Evolutionary conservation across 1,284 basidiomycete genomes (phyloP), one percentile per base, ranked within the genome.

Genomic region (Pholiota adiposa): DNA sequence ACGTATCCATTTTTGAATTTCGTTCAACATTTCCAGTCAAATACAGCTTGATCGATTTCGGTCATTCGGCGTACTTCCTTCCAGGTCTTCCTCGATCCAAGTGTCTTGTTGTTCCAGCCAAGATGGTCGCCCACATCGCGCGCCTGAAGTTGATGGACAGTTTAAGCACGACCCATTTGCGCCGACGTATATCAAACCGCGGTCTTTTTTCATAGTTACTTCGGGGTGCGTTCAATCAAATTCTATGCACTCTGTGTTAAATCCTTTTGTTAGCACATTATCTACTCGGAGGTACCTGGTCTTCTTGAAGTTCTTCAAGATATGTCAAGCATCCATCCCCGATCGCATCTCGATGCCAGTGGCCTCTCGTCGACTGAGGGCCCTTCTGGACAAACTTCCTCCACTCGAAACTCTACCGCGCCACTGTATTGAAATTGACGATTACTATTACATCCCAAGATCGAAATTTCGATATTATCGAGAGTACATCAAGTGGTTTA

Each of bases 21-120:
- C 53, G 54, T n/a, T 52, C 49, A 27, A 51, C 51, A 1, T 62
- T 59, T 27, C 56, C 56, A 23, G 56, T 52, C 9, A 29, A 50
- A 56, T 58, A 62, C 36, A 49, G 21, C 12, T 33, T 59, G 21
- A 59, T 59, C 5, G 60, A 62, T 29, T 62, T 62, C 46, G 56
- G 48, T n/a, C 40, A 16, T 34, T 62, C 60, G 1, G 60, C 54
- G 23, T 31, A 59, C 51, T 51, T 54, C 29, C 29, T 31, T 11
- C 29, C 29, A 31, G 29, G 29, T 11, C 4, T 31, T 31, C 29
- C 29, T 31, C 29, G 29, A 31, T 5, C 4, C 29, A 31, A 31
- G 29, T 11, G 29, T 11, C 29, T 31, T 11, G 11, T 31, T 11
- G 4, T 11, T 31, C 29, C 29, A 4, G 4, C 29, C 4, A 31